Evolutionary conservation across 306 rosid species (phyloP).

Genomic region (Astragalus glycyphyllos): DNA sequence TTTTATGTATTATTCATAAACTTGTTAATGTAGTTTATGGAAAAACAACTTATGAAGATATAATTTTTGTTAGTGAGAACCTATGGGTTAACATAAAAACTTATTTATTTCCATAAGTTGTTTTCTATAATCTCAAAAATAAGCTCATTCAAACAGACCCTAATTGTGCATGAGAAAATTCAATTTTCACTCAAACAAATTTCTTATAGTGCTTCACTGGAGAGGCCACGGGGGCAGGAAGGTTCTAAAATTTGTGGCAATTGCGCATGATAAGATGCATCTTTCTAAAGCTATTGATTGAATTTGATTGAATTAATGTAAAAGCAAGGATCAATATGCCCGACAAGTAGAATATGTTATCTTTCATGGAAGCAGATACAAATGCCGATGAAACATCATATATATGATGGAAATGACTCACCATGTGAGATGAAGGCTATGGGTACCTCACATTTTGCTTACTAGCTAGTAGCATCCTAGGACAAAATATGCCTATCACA

Average conservation of each 20-base stretch:
- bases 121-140: no score
- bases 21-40: no score
- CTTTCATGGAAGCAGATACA: conserved; percentile 5
- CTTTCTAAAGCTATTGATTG: neutral
- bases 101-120: no score
- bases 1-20: no score
- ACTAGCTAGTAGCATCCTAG: neutral
- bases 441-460: neutral
- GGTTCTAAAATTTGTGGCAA: conserved; percentile 1
- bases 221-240: neutral
- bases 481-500: neutral
- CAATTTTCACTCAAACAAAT: neutral
- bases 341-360: conserved; percentile 23
- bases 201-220: conserved; percentile 4
- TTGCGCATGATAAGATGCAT: neutral
- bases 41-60: no score
- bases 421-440: neutral
- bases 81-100: no score
- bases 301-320: neutral
- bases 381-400: neutral
- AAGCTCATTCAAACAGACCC: no score
- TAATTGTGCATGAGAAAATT: neutral
- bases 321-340: conserved; percentile 7
- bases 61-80: no score
- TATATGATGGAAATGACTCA: conserved; percentile 2